Evolutionary conservation across 208 protist species (phyloP), one percentile per base, ranked within the genome.

Genomic region (Trypanosoma melophagium): DNA sequence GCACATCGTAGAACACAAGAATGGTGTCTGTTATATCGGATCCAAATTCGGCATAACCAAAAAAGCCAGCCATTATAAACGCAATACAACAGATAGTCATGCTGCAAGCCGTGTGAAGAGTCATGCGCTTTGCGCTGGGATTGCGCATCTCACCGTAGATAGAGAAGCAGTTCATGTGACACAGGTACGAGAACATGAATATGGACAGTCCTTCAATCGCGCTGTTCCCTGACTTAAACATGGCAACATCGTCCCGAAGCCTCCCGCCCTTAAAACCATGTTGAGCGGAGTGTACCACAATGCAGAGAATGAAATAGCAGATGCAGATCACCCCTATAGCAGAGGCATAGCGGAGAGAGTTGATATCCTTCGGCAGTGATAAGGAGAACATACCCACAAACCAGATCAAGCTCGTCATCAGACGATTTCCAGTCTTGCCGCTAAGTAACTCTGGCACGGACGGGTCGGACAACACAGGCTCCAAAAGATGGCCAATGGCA

Each of bases 261-360:
- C 72, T 79, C 47, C 84, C 87, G 53, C 78, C 61, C 65, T 84
- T 63, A 44, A 89, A 81, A 51, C 78, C 79, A 63, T 89, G 81
- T 60, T 73, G 57, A 25, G 25, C 57, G 5, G 84, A 75, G 84
- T 94, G 86, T 54, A 89, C 74, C 19, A 96, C 71, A 38, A 92
- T 81, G 51, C 82, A 81, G 28, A 90, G 56, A 24, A 93, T 83
- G 54, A 96, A 93, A 70, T 80, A 89, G 66, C 88, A 69, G 62
- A 94, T 87, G 71, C 62, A 89, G 51, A 76, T 61, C 49, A 94
- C 83, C 1, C 83, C 87, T 50, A 94, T 59, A 55, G 86, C 71
- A 42, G 87, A 94, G 61, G 81, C 74, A 68, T 88, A 96, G 45
- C 87, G 87, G 24, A 96, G 79, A 8, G 87, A 92, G 82, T 96